A percentile compares a stretch with the other conserved stretches of the same genome.
Evolutionary conservation across 1,139 yeast species (phyloP).

Genomic region (Candida pseudoviswanathii): DNA sequence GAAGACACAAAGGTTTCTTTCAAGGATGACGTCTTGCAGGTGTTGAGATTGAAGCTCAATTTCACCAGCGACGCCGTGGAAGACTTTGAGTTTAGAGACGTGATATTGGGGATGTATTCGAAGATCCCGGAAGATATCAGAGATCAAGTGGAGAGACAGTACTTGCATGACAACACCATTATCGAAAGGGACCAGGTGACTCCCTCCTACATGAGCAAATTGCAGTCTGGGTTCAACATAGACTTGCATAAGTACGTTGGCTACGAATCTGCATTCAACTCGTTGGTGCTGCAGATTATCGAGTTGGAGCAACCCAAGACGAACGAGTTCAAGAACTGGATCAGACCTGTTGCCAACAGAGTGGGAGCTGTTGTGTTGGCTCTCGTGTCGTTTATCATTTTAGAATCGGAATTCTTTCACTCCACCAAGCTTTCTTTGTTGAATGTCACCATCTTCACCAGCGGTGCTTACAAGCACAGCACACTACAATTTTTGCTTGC

Average conservation of each 20-base stretch:
- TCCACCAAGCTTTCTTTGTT: constrained; percentile 67
- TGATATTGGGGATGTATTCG: constrained; percentile 38
- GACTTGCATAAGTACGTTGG: constrained; percentile 44
- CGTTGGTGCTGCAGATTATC: constrained; percentile 34
- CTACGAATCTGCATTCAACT: constrained; percentile 43
- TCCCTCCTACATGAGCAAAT: constrained; percentile 31
- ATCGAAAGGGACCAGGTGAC: constrained; percentile 42
- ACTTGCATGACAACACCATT: constrained; percentile 22
- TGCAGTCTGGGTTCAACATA: constrained; percentile 41
- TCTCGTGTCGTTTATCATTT: constrained; percentile 49
- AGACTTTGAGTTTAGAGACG: constrained; percentile 40
- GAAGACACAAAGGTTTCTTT: constrained; percentile 67
- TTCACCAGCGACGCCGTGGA: constrained; percentile 36
- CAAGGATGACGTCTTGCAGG: constrained; percentile 65
- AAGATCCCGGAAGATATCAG: constrained; percentile 39
- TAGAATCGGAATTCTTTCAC: constrained; percentile 76
- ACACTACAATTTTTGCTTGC: constrained; percentile 39
- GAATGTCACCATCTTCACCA: constrained; percentile 44
- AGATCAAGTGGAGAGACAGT: constrained; percentile 38
- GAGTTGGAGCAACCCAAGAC: constrained; percentile 43
- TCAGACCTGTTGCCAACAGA: constrained; percentile 51
- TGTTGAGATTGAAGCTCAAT: constrained; percentile 47
- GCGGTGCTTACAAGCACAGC: constrained; percentile 20
- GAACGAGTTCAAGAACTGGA: constrained; percentile 34
- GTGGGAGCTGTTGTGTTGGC: constrained; percentile 41